These are phyloP conservation scores for Fusarium austroafricanum DNA, from an alignment of 2,329 filamentous ascomycete species.

Conservation along the genomic window DNA sequence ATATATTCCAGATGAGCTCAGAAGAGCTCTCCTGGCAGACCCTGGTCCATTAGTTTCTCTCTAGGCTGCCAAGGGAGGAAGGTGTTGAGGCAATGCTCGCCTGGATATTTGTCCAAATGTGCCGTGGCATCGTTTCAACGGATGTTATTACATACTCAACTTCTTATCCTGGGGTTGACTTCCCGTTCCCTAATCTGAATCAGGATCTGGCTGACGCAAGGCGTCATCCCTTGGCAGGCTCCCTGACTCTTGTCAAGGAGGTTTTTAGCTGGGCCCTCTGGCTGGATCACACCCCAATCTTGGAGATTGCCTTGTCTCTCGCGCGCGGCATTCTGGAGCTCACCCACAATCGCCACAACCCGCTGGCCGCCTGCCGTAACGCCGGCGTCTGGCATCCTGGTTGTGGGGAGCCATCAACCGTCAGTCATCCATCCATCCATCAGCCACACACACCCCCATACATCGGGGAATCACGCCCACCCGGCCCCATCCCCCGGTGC, in stretches of 20 bases:
- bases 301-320: slow-evolving; percentile 30
- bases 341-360: slow-evolving; percentile 33
- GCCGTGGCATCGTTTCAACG: slow-evolving; percentile 9
- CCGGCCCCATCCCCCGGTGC: slow-evolving; percentile 43
- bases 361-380: slow-evolving; percentile 33
- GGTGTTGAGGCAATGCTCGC: slow-evolving; percentile 18
- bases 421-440: slow-evolving; percentile 31
- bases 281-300: slow-evolving; percentile 23
- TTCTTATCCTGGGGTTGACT: slow-evolving; percentile 28
- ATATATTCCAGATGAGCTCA: slow-evolving; percentile 3
- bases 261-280: neutral
- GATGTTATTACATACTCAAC: slow-evolving; percentile 2
- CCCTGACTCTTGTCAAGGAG: slow-evolving; percentile 41
- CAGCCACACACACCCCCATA: slow-evolving; percentile 41
- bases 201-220: slow-evolving; percentile 46
- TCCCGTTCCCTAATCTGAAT: slow-evolving; percentile 42
- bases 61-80: slow-evolving; percentile 30
- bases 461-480: slow-evolving; percentile 29
- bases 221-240: slow-evolving; percentile 30
- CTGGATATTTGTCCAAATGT: slow-evolving; percentile 7
- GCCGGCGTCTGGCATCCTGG: slow-evolving; percentile 32
- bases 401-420: slow-evolving; percentile 34
- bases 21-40: slow-evolving; percentile 14
- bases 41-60: slow-evolving; percentile 25
- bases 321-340: slow-evolving; percentile 39